Conservation (phyloP, 2,329 filamentous ascomycete species). For the Camillea tinctor region DNA sequence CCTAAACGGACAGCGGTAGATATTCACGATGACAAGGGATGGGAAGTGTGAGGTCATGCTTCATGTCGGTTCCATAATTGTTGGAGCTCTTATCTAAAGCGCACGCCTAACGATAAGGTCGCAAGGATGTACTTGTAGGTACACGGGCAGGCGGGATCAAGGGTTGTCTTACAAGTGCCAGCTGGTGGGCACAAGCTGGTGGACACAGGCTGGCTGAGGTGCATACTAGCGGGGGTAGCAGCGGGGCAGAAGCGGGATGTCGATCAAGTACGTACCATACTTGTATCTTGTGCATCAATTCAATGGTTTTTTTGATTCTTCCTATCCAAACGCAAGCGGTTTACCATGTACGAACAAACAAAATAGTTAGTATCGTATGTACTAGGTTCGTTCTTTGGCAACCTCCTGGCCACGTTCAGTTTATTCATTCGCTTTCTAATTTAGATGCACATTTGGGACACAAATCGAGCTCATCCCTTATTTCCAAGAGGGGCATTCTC, state of each 20-base stretch:
- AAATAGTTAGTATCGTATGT: too few species aligned
- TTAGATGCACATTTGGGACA: too few species aligned
- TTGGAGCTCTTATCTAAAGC: constrained; percentile 11
- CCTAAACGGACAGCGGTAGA: too few species aligned
- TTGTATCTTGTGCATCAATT: not conserved
- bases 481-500: too few species aligned
- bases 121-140: constrained; percentile 7
- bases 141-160: too few species aligned
- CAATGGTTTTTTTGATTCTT: not conserved
- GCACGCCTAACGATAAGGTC: constrained; percentile 9
- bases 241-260: not conserved
- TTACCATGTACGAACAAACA: too few species aligned
- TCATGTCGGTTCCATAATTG: not conserved
- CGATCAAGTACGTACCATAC: not conserved
- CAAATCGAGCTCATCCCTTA: too few species aligned
- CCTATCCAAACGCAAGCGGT: too few species aligned
- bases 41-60: not conserved
- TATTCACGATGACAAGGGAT: not conserved
- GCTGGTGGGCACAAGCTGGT: not conserved
- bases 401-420: too few species aligned
- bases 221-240: not conserved
- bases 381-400: too few species aligned
- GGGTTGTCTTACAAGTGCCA: not conserved
- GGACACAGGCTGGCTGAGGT: not conserved
- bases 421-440: too few species aligned